These are phyloP conservation scores for Neurospora sp. DNA, from an alignment of 495 filamentous ascomycete species.

Conservation along the genomic window DNA sequence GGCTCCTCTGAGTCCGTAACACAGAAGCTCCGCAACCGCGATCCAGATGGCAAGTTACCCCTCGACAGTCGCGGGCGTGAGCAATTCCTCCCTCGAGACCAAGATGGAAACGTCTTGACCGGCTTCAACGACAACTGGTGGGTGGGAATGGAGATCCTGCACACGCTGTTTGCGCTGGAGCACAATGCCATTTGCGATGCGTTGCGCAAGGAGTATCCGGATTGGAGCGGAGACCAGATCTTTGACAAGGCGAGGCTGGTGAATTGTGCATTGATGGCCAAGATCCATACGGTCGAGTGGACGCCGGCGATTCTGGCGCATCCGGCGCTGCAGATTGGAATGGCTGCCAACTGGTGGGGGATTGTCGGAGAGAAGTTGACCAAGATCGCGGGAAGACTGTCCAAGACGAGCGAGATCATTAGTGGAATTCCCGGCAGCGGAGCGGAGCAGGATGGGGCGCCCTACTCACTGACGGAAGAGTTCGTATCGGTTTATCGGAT, in stretches of 20 bases:
- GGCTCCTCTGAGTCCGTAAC: slow-evolving; percentile 29
- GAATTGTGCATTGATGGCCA: slow-evolving; percentile 37
- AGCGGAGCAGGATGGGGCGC: slow-evolving; percentile 25
- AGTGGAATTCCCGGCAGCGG: slow-evolving; percentile 31
- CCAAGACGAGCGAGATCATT: slow-evolving; percentile 26
- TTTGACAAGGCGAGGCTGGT: slow-evolving; percentile 37
- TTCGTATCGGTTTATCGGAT: slow-evolving; percentile 36
- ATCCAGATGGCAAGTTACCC: slow-evolving; percentile 25
- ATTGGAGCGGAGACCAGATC: slow-evolving; percentile 25
- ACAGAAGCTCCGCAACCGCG: slow-evolving; percentile 16
- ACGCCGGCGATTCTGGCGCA: slow-evolving; percentile 35
- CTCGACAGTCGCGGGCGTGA: slow-evolving; percentile 15
- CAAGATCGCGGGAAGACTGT: slow-evolving; percentile 29
- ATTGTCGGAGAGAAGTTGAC: slow-evolving; percentile 29
- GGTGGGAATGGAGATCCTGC: slow-evolving; percentile 32
- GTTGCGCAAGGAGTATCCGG: slow-evolving; percentile 20
- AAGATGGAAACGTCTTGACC: slow-evolving; percentile 23
- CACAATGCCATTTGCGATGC: slow-evolving; percentile 33
- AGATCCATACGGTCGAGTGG: slow-evolving; percentile 40
- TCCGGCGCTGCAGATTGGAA: slow-evolving; percentile 27
- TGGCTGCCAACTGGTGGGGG: slow-evolving; percentile 38
- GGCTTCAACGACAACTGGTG: slow-evolving; percentile 38
- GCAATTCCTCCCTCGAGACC: slow-evolving; percentile 27
- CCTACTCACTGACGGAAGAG: slow-evolving; percentile 34
- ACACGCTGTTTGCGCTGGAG: slow-evolving; percentile 36